Base-by-base conservation (phyloP, 23 red algal genomes). In the Agarophyton chilense region DNA sequence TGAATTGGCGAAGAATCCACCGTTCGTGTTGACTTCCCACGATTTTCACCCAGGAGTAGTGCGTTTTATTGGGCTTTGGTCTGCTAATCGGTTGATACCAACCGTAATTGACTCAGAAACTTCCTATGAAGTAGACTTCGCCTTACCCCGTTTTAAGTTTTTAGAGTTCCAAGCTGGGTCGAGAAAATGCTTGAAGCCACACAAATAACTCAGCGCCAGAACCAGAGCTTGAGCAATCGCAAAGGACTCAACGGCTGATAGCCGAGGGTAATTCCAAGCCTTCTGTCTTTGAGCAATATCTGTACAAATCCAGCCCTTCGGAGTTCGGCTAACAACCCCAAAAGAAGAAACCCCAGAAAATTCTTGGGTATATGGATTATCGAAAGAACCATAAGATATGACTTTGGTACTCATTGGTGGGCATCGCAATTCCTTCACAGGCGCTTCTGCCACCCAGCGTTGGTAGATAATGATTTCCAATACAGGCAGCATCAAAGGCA, bases 381-480 rank as follows among this genome's bases (percentile, higher is more conserved):
- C 68, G 24, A 74, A 74, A 1, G 68, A 74, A 25, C 68, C 68
- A 18, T 74, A 74, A 24, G 68, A 49, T 22, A 74, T 74, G 4
- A 39, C 68, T 74, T 74, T 74, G 14, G 68, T 46, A 25, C 68
- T 74, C 40, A 74, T 22, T 2, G 40, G 68, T 11, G 68, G 68
- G 43, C 68, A 74, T 29, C 68, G 9, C 38, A 13, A 21, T 74
- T 74, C 68, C 43, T 0, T 47, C 1, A 49, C 19, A 35, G 40
- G 40, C 47, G 68, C n/a, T 25, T 74, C 68, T 29, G 19, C 68
- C 68, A 74, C 68, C 38, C 38, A 74, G 25, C 43, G 68, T 29
- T 74, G 68, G 43, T 74, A 74, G 14, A 74, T 43, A 13, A 74
- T 74, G 5, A 74, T 47, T n/a, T 74, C 68, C 18, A 74, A 47